Evolutionary conservation across 2,329 filamentous ascomycete genomes (phyloP), one percentile per base, ranked within the genome.

Genomic region (Diaporthe helianthi): DNA sequence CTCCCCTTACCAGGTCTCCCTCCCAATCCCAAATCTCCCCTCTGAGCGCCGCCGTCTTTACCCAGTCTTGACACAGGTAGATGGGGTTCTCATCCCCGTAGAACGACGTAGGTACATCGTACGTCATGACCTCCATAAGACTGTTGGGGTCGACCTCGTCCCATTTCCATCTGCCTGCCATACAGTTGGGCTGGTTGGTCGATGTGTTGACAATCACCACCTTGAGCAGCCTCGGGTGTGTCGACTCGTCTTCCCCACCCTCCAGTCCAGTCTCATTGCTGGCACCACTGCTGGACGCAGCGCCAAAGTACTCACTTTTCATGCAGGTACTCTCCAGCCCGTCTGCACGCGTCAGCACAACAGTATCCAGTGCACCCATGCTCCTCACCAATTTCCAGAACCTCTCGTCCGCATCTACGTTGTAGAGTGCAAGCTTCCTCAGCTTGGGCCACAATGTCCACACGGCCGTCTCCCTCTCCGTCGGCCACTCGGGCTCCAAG

Each of bases 381-480:
- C 75, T 75, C 19, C 79, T 80, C 61, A 84, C 75, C 55, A 78
- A 76, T 72, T 75, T 76, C 80, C 80, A 83, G 38, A 83, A 76
- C 75, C 75, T 51, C 13, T 44, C 77, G 67, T 80, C 77, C 12
- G 77, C 78, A 70, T 80, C 77, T 4, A 79, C 80, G 26, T 80
- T 79, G 71, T 83, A 85, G 22, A 86, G 76, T 46, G 79, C 80
- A 19, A 86, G 75, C 2, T 78, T 78, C 74, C 76, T 76, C 29
- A 86, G 76, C 5, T 79, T 76, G 9, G 79, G 80, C 82, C 83
- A 85, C 12, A 78, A 66, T 41, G 76, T 76, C 84, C 83, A 85
- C 4, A 83, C 78, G 12, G 78, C 77, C 22, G 77, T 72, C 29
- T 76, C 76, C 51, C 13, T 44, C 5, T 53, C 75, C 1, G 74